Base-by-base conservation (phyloP, 495 filamentous ascomycete species). In the Neurospora sp. region DNA sequence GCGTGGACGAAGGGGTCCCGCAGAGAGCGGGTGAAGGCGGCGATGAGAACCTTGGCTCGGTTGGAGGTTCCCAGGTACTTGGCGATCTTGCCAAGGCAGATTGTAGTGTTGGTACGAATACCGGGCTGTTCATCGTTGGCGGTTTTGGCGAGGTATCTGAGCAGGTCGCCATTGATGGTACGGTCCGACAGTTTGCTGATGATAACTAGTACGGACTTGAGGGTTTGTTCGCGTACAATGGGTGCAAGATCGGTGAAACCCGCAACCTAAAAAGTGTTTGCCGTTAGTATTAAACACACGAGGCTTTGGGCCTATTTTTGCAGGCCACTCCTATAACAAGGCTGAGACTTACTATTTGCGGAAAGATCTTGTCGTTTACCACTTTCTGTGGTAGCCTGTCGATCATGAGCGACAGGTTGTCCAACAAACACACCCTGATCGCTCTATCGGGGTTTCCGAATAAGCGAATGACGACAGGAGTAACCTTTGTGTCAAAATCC, bases 51-150 rank as follows among this genome's bases (percentile, higher is more conserved):
- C 82, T 99, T 99, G 68, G 91, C 87, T 72, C 95, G 87, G 10
- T 91, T 92, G 81, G 89, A 89, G 27, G 88, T 82, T 3, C 94
- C 92, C 18, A 99, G 83, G 76, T 97, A 91, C 76, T 92, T 94
- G 3, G 96, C 94, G 74, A 99, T 97, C 76, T 96, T 97, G 16
- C 96, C 96, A 11, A 99, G 82, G 78, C 96, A 98, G 39, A 99
- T 98, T 1, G 96, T 98, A 0, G 96, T 99, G 79, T 99, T 99
- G 8, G 96, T 99, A 73, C 96, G 88, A 70, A 99, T 99, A 8
- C 96, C 96, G 20, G 96, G 95, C 77, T 99, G 95, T 78, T 98
- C 95, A 74, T 99, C 96, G 76, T 98, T 98, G 44, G 96, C 92
- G 8, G 95, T 98, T 78, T 97, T 97, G 70, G 96, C 96, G 31